Conservation (phyloP, 768 basidiomycete genomes). For the Suillus weaverae region DNA sequence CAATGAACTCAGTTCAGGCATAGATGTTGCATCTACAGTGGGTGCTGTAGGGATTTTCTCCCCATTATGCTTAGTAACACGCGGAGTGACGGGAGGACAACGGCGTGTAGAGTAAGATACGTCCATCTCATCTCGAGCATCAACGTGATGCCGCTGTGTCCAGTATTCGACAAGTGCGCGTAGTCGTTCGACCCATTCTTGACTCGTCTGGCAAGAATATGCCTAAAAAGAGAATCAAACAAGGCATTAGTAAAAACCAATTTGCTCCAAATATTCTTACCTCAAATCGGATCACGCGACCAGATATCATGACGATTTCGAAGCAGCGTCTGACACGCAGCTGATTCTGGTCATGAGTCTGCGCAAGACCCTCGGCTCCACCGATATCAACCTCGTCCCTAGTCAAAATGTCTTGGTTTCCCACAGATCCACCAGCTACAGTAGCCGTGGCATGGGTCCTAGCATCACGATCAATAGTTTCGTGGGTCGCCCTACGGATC, state of each 20-base stretch:
- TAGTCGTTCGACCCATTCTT: conserved; percentile 86
- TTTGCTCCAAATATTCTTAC: conserved; percentile 39
- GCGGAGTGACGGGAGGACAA: conserved; percentile 62
- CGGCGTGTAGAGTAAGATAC: conserved; percentile 53
- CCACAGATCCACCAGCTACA: background rate
- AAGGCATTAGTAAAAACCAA: background rate
- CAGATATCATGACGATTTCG: conserved; percentile 70
- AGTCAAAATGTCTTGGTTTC: conserved; percentile 21
- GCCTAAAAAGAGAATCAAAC: conserved; percentile 42
- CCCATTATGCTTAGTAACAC: conserved; percentile 36
- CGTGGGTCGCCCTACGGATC: conserved; percentile 61
- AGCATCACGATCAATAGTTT: conserved; percentile 25
- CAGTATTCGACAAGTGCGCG: conserved; percentile 74
- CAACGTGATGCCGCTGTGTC: conserved; percentile 71
- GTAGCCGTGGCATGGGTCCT: background rate
- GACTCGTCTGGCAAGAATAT: conserved; percentile 60
- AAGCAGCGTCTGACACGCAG: conserved; percentile 69
- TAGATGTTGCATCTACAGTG: conserved; percentile 49
- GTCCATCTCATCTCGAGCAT: conserved; percentile 82
- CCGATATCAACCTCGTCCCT: conserved; percentile 65
- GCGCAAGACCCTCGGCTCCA: conserved; percentile 54
- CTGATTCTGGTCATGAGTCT: conserved; percentile 41
- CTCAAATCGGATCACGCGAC: conserved; percentile 75
- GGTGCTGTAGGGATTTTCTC: conserved; percentile 49
- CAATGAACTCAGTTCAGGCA: conserved; percentile 59